Base-by-base conservation (phyloP, 2,329 filamentous ascomycete species). In the Sporothrix euskadiensis region DNA sequence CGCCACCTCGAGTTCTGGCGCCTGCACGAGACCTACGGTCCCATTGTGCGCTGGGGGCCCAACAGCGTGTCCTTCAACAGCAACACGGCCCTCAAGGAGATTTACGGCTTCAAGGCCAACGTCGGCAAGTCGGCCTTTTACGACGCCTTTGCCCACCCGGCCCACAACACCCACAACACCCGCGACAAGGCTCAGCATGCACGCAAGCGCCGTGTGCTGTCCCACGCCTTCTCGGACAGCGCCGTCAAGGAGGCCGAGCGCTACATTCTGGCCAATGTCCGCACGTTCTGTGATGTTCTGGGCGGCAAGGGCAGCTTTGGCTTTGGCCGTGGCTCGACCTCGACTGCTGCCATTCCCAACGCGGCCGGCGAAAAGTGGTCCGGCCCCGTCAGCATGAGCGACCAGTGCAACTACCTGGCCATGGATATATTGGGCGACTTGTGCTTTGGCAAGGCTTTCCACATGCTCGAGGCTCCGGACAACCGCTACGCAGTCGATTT, bases 21-120 rank as follows among this genome's bases (percentile, higher is more conserved):
- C 41, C 84, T 91, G 77, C 93, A 97, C 80, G 83, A 90, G 77
- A 86, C 87, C 79, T 94, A 97, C 78, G 92, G 89, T 77, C 83
- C 85, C n/a, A 81, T 89, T 69, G 91, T 95, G n/a, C 91, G 93
- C 39, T 92, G 91, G 76, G 92, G 91, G 0, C 93, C 93, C 61
- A 93, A 94, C 81, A 89, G 88, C 74, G 83, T 97, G 57, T 93
- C 90, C 0, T 88, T 97, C 83, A 95, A 96, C 84, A 90, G 89
- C 72, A 87, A 87, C 75, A 86, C 87, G 8, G 91, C 91, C 0
- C 83, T 93, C 73, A 88, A 89, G 79, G 86, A 89, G 22, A 90
- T 92, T 75, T 90, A 91, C 81, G 88, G 89, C 76, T 88, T 89
- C 83, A 84, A 84, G 68, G 81, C 87, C 79, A 90, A 90, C 74